phyloP scores from a whole-genome alignment of 2,329 filamentous ascomycete species.

The Botrytis byssoidea region DNA sequence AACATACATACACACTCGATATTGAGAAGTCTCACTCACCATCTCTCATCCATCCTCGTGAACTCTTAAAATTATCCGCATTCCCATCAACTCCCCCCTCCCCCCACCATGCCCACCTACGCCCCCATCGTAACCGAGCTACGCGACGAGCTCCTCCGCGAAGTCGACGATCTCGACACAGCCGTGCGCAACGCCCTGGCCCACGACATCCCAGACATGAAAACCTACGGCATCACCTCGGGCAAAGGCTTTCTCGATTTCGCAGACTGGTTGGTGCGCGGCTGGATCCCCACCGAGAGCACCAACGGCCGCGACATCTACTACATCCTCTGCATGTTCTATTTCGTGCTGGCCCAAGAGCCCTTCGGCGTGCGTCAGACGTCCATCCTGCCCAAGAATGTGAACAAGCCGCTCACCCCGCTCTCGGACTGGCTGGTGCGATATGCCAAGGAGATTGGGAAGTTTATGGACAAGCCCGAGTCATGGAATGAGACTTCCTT shows the following conservation, averaged over 20 bases:
- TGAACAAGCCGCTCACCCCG: slow-evolving; percentile 36
- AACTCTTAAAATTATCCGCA: background rate
- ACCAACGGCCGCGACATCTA: slow-evolving; percentile 41
- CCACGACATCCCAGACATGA: slow-evolving; percentile 9
- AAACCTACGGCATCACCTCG: background rate
- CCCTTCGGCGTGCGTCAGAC: slow-evolving; percentile 37
- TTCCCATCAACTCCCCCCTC: background rate
- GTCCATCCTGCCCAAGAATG: slow-evolving; percentile 37
- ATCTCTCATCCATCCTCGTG: too few relatives aligned
- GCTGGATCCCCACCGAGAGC: slow-evolving; percentile 42
- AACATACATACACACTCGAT: background rate
- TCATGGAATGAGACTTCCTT: slow-evolving; percentile 40
- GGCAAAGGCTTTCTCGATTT: slow-evolving; percentile 17
- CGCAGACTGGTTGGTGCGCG: slow-evolving; percentile 17
- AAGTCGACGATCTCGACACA: slow-evolving; percentile 18
- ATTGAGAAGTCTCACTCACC: background rate
- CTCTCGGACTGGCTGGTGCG: slow-evolving; percentile 43
- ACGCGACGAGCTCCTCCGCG: slow-evolving; percentile 13
- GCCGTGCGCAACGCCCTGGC: slow-evolving; percentile 14
- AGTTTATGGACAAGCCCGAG: slow-evolving; percentile 39
- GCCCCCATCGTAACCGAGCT: background rate
- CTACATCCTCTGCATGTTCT: slow-evolving; percentile 43
- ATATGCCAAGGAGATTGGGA: slow-evolving; percentile 42
- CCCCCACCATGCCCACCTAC: background rate
- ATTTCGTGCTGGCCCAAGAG: slow-evolving; percentile 43